Conservation (phyloP, 441 rosid species). For the Jatropha podagrica region DNA sequence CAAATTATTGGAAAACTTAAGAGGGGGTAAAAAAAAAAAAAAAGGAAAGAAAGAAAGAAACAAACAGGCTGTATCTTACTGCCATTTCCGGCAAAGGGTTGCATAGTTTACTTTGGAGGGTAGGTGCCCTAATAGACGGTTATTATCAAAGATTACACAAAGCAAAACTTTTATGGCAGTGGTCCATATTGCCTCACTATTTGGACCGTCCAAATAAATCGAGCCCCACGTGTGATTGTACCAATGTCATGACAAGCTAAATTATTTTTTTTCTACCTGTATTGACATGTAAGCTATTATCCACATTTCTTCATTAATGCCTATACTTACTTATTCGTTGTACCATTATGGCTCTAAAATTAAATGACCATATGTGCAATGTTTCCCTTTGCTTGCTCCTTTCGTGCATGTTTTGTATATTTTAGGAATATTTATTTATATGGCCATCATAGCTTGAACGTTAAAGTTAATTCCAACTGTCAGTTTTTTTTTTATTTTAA, state of each 20-base stretch:
- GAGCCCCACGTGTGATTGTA: slow-evolving; percentile 24
- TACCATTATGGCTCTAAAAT: slow-evolving; percentile 41
- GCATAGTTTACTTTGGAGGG: background rate
- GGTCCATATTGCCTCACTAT: slow-evolving; percentile 14
- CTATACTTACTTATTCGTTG: slow-evolving; percentile 27
- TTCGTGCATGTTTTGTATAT: too few relatives aligned
- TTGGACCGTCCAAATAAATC: slow-evolving; percentile 12
- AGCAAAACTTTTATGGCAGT: slow-evolving; percentile 10
- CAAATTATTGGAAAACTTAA: background rate
- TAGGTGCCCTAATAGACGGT: background rate
- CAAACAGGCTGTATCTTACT: too few relatives aligned
- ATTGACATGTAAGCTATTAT: background rate
- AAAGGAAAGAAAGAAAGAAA: background rate
- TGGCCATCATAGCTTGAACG: too few relatives aligned
- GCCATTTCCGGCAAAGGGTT: too few relatives aligned
- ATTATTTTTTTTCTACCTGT: too few relatives aligned
- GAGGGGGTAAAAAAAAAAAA: background rate
- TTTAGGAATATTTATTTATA: too few relatives aligned
- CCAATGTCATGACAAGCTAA: too few relatives aligned
- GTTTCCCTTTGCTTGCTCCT: slow-evolving; percentile 11
- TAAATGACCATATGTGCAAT: slow-evolving; percentile 31
- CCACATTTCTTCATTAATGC: slow-evolving; percentile 21
- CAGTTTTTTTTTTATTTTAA: too few relatives aligned
- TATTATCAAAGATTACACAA: background rate
- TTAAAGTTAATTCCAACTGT: too few relatives aligned